A percentile compares a stretch with the other conserved stretches of the same genome.
These are phyloP conservation scores for Ustilago nuda DNA, from an alignment of 1,284 basidiomycete species.

Conservation along the genomic window DNA sequence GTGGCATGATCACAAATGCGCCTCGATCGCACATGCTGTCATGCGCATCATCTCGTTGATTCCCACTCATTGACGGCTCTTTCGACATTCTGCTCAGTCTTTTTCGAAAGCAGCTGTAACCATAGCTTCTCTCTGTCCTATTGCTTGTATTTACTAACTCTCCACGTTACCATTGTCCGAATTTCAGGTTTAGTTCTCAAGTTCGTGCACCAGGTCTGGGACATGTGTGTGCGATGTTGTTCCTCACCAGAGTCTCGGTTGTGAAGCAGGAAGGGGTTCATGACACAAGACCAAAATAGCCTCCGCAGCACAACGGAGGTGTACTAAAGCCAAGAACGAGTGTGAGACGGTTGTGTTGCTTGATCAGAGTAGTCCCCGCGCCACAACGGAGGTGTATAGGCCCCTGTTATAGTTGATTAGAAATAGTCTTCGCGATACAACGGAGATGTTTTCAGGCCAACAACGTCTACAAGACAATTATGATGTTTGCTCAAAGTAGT, in stretches of 20 bases:
- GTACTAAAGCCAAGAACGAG: too few species aligned
- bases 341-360: too few species aligned
- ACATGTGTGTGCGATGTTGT: neutral
- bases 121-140: slow-evolving; percentile 3
- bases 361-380: neutral
- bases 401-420: too few species aligned
- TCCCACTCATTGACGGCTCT: neutral
- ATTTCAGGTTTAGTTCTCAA: neutral
- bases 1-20: slow-evolving; percentile 15
- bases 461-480: too few species aligned
- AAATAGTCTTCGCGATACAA: too few species aligned
- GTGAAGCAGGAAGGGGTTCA: neutral
- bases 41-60: neutral
- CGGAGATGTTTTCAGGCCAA: too few species aligned
- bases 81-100: slow-evolving; percentile 3
- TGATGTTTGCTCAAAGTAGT: too few species aligned
- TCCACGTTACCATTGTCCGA: neutral
- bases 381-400: neutral
- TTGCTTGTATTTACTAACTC: slow-evolving; percentile 10
- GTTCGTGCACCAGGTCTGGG: neutral
- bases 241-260: neutral
- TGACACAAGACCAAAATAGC: neutral
- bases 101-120: slow-evolving; percentile 8
- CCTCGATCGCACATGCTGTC: too few species aligned
- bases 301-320: neutral